These are phyloP conservation scores for Hortaea sp. DNA, from an alignment of 2,329 filamentous ascomycete species.

Conservation along the genomic window DNA sequence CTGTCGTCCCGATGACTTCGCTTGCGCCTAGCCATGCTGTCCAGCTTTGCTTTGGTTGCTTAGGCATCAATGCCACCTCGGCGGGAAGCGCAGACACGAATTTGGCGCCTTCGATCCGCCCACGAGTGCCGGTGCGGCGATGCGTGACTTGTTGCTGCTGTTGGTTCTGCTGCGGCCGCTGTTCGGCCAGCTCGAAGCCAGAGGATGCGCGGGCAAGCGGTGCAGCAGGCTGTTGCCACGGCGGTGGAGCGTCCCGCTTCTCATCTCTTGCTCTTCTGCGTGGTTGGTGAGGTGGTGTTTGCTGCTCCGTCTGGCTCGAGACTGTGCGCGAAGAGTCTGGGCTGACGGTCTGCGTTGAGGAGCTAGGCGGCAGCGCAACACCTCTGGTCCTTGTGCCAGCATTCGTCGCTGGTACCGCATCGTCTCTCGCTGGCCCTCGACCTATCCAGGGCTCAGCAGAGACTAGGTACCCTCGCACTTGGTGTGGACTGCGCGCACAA, in stretches of 20 bases:
- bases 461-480: slow-evolving; percentile 37
- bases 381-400: slow-evolving; percentile 22
- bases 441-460: slow-evolving; percentile 39
- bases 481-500: slow-evolving; percentile 37
- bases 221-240: background rate
- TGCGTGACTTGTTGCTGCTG: background rate
- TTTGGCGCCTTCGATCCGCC: slow-evolving; percentile 28
- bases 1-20: slow-evolving; percentile 62
- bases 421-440: slow-evolving; percentile 33
- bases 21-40: slow-evolving; percentile 31
- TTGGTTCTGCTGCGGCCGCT: background rate
- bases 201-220: background rate
- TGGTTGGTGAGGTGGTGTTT: slow-evolving; percentile 2
- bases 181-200: background rate
- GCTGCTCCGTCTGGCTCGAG: slow-evolving; percentile 30
- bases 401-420: slow-evolving; percentile 30
- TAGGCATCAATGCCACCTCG: slow-evolving; percentile 38
- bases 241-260: background rate
- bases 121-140: slow-evolving; percentile 5
- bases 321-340: slow-evolving; percentile 24
- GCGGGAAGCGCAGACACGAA: slow-evolving; percentile 32
- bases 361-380: slow-evolving; percentile 17
- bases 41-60: slow-evolving; percentile 28
- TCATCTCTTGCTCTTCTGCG: background rate
- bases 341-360: slow-evolving; percentile 25